Evolutionary conservation across 306 rosid genomes (phyloP), one percentile per base, ranked within the genome.

Genomic region (Notholithocarpus densiflorus): DNA sequence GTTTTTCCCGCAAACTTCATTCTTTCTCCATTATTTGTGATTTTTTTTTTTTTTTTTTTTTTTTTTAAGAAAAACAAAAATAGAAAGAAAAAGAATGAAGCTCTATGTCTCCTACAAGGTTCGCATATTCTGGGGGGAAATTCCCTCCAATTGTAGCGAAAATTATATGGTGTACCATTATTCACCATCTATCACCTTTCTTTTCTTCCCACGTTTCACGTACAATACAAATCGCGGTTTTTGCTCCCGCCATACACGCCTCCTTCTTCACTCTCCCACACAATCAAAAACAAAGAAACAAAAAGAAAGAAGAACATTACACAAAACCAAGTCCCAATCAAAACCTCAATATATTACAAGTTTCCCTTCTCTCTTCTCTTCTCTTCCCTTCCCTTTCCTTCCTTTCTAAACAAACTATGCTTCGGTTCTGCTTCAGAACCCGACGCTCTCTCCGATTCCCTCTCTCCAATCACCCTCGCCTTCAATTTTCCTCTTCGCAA

Each of bases 371-470:
- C 14, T 32, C 18, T 56, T 14, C 23, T 5, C 26, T 45, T 21
- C 1, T 1, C 15, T 48, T 48, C 15, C 1, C 17, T 48, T 48
- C 15, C 17, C 17, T 45, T 9, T 2, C 51, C 10, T 43, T 45
- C 0, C 66, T 40, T 1, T 24, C 8, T 54, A 43, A 60, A 24
- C 19, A 55, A 57, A 79, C 68, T 21, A 91, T 95, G 93, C 87
- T 85, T 75, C 93, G 96, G 68, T 64, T 87, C 80, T 79, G 82
- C 79, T 82, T 75, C 24, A 85, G 86, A 84, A 78, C 81, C 27
- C 87, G 82, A 79, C 81, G 89, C 81, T 57, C 71, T 78, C 76
- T 82, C 75, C 91, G 87, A 76, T 80, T 80, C 72, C 84, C 80
- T 82, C 70, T n/a, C 45, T 7, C 45, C 0, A 40, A 8, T 40